Percentiles rank a stretch among this genome's conserved stretches.
Conservation (phyloP, 225 moss, liverwort and hornwort genomes). For the Polytrichum commune region DNA sequence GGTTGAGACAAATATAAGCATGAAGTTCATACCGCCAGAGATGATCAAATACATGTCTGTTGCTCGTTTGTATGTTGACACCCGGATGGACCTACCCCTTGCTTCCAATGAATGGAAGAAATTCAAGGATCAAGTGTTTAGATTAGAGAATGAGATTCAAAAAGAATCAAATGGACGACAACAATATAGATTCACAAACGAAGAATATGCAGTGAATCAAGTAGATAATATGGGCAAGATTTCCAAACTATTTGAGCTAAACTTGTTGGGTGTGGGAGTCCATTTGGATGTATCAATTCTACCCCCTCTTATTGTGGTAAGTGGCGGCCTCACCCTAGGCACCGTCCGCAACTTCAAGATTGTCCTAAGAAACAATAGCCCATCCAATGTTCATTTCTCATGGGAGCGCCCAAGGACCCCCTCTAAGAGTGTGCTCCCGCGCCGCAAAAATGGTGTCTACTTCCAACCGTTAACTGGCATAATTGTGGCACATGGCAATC, state of each 20-base stretch:
- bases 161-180: background rate
- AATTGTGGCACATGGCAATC: constrained; percentile 30
- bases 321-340: constrained; percentile 72
- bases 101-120: constrained; percentile 52
- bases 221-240: constrained; percentile 71
- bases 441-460: constrained; percentile 29
- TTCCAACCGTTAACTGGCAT: constrained; percentile 57
- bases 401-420: constrained; percentile 50
- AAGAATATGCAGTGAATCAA: constrained; percentile 43
- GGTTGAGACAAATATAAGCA: constrained; percentile 22
- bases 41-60: constrained; percentile 44
- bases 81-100: constrained; percentile 45
- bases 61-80: constrained; percentile 66
- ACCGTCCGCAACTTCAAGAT: constrained; percentile 33
- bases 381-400: constrained; percentile 41
- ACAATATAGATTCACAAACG: constrained; percentile 22
- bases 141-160: constrained; percentile 38
- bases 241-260: constrained; percentile 53
- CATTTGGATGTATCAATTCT: constrained; percentile 47
- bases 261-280: constrained; percentile 49
- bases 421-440: constrained; percentile 12
- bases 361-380: constrained; percentile 53
- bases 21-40: constrained; percentile 56
- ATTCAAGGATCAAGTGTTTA: constrained; percentile 49
- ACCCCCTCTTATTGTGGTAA: constrained; percentile 59